These are phyloP conservation scores for Phaffomyces thermotolerans DNA, from an alignment of 805 yeast species.

Conservation along the genomic window DNA sequence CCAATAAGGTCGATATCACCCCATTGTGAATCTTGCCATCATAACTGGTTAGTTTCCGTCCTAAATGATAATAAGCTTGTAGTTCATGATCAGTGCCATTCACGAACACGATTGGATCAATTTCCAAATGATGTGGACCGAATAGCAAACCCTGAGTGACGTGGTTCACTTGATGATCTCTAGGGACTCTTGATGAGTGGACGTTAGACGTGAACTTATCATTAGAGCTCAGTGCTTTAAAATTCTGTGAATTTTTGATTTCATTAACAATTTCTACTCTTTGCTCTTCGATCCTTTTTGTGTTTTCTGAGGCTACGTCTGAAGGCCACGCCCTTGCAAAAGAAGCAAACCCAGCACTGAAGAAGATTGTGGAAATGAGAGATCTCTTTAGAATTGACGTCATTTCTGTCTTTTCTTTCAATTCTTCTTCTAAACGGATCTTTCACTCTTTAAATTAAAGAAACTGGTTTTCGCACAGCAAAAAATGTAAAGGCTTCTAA, in stretches of 20 bases:
- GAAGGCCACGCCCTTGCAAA: constrained; percentile 23
- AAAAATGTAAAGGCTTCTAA: not conserved
- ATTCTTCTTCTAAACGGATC: not conserved
- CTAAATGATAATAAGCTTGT: constrained; percentile 64
- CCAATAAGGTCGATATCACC: constrained; percentile 66
- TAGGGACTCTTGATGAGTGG: constrained; percentile 45
- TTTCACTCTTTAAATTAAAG: not conserved
- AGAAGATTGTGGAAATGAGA: constrained; percentile 12
- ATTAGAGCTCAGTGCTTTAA: constrained; percentile 17
- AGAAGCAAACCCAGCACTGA: constrained; percentile 21
- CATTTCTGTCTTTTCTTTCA: not conserved
- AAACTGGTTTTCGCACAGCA: not conserved
- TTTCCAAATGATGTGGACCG: constrained; percentile 60
- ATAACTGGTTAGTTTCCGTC: constrained; percentile 54
- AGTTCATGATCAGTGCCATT: constrained; percentile 45
- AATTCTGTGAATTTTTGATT: constrained; percentile 25
- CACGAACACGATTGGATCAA: constrained; percentile 66
- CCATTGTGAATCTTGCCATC: constrained; percentile 81
- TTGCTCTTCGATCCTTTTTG: constrained; percentile 17
- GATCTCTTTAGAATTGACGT: constrained; percentile 12
- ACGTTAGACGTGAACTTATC: constrained; percentile 21
- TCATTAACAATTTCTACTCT: constrained; percentile 21
- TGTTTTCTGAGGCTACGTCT: constrained; percentile 11
- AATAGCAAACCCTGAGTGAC: constrained; percentile 67
- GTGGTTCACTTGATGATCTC: constrained; percentile 52